Conservation (phyloP, 495 filamentous ascomycete species). For the Sordaria brevicollis region DNA sequence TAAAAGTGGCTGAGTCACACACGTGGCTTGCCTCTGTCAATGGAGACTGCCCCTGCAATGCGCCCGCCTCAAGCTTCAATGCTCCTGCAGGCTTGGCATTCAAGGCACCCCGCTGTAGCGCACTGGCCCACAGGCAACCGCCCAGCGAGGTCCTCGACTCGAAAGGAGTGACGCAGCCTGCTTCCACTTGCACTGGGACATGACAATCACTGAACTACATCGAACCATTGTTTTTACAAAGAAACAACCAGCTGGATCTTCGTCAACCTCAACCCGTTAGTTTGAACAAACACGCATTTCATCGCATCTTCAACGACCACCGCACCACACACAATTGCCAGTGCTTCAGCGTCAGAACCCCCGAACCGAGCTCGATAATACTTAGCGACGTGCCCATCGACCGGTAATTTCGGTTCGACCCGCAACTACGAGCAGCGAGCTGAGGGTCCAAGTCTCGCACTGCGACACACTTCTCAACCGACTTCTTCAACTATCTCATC, state of each 20-base stretch:
- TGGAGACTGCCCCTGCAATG: background rate
- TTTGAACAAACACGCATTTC: background rate
- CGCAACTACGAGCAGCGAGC: background rate
- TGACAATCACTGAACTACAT: background rate
- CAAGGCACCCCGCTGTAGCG: background rate
- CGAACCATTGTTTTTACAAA: background rate
- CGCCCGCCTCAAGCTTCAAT: background rate
- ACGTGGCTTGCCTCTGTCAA: background rate
- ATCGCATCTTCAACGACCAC: slow-evolving; percentile 20
- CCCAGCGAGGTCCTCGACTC: background rate
- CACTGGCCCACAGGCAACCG: background rate
- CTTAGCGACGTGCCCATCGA: background rate
- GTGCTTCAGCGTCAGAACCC: slow-evolving; percentile 12
- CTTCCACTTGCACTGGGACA: background rate
- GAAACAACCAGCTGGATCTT: background rate
- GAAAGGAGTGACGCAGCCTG: slow-evolving; percentile 9
- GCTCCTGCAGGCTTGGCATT: background rate
- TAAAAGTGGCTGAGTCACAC: background rate
- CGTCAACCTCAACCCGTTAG: background rate
- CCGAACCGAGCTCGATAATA: background rate
- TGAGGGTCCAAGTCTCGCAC: background rate
- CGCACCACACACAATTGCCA: slow-evolving; percentile 16
- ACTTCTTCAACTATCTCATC: background rate
- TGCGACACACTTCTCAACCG: background rate
- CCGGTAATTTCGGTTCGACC: background rate